Evolutionary conservation across 495 filamentous ascomycete species (phyloP).

Genomic region (Penicillium maclennaniae): DNA sequence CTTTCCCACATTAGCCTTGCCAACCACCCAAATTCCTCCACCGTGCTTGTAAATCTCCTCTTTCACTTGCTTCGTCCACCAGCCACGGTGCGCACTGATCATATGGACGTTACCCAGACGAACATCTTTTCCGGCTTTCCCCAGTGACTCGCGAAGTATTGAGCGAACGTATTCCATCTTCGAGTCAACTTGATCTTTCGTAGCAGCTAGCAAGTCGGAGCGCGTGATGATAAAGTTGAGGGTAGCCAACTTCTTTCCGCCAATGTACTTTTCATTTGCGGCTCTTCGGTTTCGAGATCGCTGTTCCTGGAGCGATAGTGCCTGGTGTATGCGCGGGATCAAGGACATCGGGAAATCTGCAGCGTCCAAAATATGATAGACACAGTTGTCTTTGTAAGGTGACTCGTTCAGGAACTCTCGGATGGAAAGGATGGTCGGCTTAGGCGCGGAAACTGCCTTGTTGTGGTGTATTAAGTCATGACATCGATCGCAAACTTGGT

Average conservation of each 20-base stretch:
- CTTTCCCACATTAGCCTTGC: constrained; percentile 97
- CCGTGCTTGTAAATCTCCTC: constrained; percentile 75
- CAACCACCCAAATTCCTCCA: constrained; percentile 93
- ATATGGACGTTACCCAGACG: constrained; percentile 80
- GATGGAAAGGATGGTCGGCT: constrained; percentile 75
- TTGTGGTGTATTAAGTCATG: constrained; percentile 75
- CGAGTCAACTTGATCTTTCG: constrained; percentile 71
- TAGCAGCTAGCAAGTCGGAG: constrained; percentile 77
- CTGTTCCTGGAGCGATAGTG: constrained; percentile 59
- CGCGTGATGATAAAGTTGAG: constrained; percentile 88
- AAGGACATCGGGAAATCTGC: constrained; percentile 96
- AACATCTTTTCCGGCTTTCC: constrained; percentile 53
- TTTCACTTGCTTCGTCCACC: constrained; percentile 86
- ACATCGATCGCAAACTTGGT: constrained; percentile 75
- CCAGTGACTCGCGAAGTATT: constrained; percentile 69
- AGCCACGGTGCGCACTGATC: constrained; percentile 75
- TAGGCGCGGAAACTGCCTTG: constrained; percentile 61
- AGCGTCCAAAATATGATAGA: constrained; percentile 97
- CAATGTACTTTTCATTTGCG: constrained; percentile 54
- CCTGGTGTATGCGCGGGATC: constrained; percentile 57
- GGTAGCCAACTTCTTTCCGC: constrained; percentile 55
- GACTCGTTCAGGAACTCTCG: constrained; percentile 79
- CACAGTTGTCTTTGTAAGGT: constrained; percentile 80
- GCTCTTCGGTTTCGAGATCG: constrained; percentile 75
- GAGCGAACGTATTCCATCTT: constrained; percentile 78